phyloP scores from a whole-genome alignment of 768 basidiomycete species.

The Psilocybe cubensis region DNA sequence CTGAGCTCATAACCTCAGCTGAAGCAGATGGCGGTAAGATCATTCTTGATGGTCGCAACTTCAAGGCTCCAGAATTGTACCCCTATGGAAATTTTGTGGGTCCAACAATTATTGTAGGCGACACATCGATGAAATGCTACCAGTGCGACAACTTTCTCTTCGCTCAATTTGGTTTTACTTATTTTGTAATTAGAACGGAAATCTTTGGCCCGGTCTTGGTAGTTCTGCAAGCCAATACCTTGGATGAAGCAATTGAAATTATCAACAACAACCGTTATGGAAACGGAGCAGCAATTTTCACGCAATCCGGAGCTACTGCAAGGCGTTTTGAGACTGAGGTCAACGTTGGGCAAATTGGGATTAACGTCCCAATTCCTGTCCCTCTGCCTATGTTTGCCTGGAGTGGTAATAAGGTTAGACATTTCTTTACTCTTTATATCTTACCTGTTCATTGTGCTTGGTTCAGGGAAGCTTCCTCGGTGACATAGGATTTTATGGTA shows the following conservation, averaged over 20 bases:
- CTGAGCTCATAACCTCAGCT: slow-evolving; percentile 72
- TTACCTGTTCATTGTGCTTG: not conserved
- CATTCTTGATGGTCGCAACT: slow-evolving; percentile 80
- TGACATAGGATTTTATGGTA: slow-evolving; percentile 91
- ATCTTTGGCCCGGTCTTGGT: slow-evolving; percentile 94
- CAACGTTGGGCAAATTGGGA: slow-evolving; percentile 91
- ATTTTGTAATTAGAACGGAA: slow-evolving; percentile 68
- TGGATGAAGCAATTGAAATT: slow-evolving; percentile 89
- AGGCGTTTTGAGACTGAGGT: slow-evolving; percentile 89
- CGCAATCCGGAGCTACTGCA: slow-evolving; percentile 93
- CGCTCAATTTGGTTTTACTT: not conserved
- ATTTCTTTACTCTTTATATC: slow-evolving; percentile 1
- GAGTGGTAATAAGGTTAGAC: slow-evolving; percentile 89
- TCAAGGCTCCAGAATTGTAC: slow-evolving; percentile 66
- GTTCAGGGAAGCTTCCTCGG: slow-evolving; percentile 73
- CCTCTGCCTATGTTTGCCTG: slow-evolving; percentile 94
- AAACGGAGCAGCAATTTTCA: slow-evolving; percentile 96
- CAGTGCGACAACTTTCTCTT: slow-evolving; percentile 48
- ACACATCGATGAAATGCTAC: slow-evolving; percentile 86
- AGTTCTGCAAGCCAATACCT: slow-evolving; percentile 74
- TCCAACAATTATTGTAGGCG: slow-evolving; percentile 86
- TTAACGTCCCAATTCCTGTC: slow-evolving; percentile 93
- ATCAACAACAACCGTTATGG: slow-evolving; percentile 92
- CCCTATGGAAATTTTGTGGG: slow-evolving; percentile 94
- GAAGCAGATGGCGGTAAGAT: slow-evolving; percentile 85